Evolutionary conservation across 148 eudicot species (phyloP).

Genomic region (Chenopodium album): DNA sequence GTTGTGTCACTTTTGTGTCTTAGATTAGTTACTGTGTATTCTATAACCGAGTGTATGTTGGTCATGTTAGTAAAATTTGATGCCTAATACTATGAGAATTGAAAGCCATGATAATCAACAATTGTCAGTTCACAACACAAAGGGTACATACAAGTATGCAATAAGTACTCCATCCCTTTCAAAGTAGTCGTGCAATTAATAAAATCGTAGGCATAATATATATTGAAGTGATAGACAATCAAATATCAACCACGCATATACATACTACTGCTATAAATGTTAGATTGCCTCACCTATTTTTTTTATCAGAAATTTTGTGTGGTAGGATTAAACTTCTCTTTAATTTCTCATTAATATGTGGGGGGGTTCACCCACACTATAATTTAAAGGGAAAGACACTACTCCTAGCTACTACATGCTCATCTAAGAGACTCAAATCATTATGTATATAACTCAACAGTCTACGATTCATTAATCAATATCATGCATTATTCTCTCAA

Average conservation of each 20-base stretch:
- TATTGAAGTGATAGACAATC: neutral
- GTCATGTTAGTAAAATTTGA: no score
- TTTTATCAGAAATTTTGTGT: neutral
- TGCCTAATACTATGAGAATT: neutral
- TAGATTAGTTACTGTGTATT: no score
- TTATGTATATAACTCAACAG: neutral
- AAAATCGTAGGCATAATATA: neutral
- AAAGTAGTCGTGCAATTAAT: no score
- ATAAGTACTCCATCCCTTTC: neutral
- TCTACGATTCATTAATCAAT: neutral
- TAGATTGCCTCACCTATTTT: neutral
- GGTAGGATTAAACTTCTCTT: neutral
- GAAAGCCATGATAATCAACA: neutral
- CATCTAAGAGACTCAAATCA: no score
- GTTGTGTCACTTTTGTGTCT: neutral
- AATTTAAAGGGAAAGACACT: no score
- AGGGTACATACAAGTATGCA: no score
- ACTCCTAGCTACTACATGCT: no score
- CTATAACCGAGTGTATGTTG: neutral
- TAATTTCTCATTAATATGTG: neutral
- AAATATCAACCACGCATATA: neutral
- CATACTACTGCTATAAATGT: neutral
- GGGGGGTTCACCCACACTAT: neutral
- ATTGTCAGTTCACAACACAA: neutral
- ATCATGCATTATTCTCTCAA: no score